Conservation (phyloP, 2,329 filamentous ascomycete species). For the Fusarium decemcellulare region DNA sequence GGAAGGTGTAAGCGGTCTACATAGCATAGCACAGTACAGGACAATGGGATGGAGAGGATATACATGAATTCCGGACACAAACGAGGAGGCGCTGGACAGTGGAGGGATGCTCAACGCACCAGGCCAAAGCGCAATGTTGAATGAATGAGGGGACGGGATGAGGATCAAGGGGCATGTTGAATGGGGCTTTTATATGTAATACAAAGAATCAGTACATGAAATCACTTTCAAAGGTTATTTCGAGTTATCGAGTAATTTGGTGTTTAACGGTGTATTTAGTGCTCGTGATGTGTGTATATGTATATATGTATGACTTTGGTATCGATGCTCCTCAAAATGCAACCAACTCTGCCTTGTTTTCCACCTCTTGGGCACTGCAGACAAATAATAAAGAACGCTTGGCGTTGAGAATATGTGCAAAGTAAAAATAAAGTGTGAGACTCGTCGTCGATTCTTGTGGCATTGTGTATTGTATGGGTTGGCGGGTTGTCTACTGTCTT, state of each 20-base stretch:
- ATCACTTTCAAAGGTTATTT: not conserved
- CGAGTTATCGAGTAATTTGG: no score
- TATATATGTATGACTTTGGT: slow-evolving; percentile 21
- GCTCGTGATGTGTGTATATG: slow-evolving; percentile 9
- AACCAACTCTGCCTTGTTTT: slow-evolving; percentile 10
- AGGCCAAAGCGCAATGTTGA: slow-evolving; percentile 24
- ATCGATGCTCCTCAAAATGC: slow-evolving; percentile 26
- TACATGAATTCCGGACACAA: not conserved
- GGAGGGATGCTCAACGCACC: slow-evolving; percentile 3
- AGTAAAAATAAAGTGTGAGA: not conserved
- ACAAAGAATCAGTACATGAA: slow-evolving; percentile 34
- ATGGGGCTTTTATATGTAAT: slow-evolving; percentile 38
- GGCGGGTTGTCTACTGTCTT: slow-evolving; percentile 37
- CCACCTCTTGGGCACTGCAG: not conserved
- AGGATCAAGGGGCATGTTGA: slow-evolving; percentile 12
- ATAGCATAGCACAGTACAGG: slow-evolving; percentile 26
- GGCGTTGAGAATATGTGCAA: slow-evolving; percentile 26
- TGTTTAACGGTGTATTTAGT: slow-evolving; percentile 30
- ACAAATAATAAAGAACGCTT: slow-evolving; percentile 37
- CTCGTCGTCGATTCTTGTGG: not conserved
- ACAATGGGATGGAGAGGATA: slow-evolving; percentile 12
- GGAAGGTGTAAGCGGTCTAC: slow-evolving; percentile 8
- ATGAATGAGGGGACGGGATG: slow-evolving; percentile 17
- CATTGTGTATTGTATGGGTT: not conserved
- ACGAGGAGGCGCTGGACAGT: slow-evolving; percentile 13